Percentiles rank a stretch among this genome's conserved stretches.
These are phyloP conservation scores for Alternaria novae-zelandiae DNA, from an alignment of 2,329 filamentous ascomycete genomes.

Conservation along the genomic window DNA sequence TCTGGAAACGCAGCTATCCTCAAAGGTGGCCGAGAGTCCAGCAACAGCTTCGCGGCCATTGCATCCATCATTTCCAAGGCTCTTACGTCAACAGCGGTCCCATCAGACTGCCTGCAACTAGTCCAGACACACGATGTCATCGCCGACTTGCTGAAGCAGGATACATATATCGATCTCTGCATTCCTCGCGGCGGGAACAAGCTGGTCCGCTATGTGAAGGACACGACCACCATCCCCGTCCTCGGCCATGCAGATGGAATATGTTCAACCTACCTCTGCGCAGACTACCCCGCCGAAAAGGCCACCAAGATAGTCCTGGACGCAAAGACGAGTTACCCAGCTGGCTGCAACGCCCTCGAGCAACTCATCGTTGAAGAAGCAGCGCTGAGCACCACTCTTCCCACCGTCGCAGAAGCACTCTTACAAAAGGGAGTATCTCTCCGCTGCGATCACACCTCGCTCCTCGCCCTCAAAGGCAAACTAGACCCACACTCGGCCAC, in stretches of 20 bases:
- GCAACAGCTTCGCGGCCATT: slow-evolving; percentile 92
- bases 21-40: slow-evolving; percentile 96
- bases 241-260: slow-evolving; percentile 95
- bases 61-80: slow-evolving; percentile 82
- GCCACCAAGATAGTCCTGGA: slow-evolving; percentile 82
- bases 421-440: slow-evolving; percentile 79
- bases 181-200: slow-evolving; percentile 93
- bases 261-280: slow-evolving; percentile 84
- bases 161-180: slow-evolving; percentile 89
- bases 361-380: slow-evolving; percentile 83
- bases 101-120: slow-evolving; percentile 87
- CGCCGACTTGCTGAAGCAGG: slow-evolving; percentile 82
- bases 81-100: slow-evolving; percentile 74
- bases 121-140: slow-evolving; percentile 93
- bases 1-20: slow-evolving; percentile 96
- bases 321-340: slow-evolving; percentile 92
- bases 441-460: slow-evolving; percentile 76
- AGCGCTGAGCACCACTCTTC: slow-evolving; percentile 71
- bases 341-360: slow-evolving; percentile 94
- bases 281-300: slow-evolving; percentile 74
- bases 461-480: slow-evolving; percentile 63
- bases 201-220: slow-evolving; percentile 87
- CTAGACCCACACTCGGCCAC: slow-evolving; percentile 52
- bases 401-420: slow-evolving; percentile 75
- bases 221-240: slow-evolving; percentile 90